Base-by-base conservation (phyloP, 306 rosid genomes). In the Rubus parviflorus region DNA sequence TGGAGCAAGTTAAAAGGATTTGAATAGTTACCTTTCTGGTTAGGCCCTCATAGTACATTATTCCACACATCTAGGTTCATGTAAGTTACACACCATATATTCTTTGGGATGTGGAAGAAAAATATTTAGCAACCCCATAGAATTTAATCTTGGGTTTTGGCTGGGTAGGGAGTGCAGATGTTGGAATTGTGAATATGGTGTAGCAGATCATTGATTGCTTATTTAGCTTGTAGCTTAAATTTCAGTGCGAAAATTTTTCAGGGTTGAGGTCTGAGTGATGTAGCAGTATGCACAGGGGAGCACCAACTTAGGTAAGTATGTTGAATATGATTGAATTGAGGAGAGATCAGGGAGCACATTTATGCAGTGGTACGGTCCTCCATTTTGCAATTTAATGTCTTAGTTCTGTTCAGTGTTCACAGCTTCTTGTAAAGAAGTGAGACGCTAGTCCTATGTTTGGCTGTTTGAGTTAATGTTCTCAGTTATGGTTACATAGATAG, bases 191-290 rank as follows among this genome's bases (percentile, higher is more conserved):
- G 61, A 25, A 15, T 79, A 35, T 75, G 83, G 74, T 76, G 58
- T 63, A 75, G 85, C 77, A 56, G 80, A 84, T 70, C 49, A 70
- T 80, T 45, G 40, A 37, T 37, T 70, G 66, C 79, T 84, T 81
- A 70, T 77, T 52, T 80, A 70, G 85, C 83, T 2, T 15, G 65
- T 64, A 80, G 89, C 92, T 89, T 88, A 86, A 92, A 89, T 88
- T 86, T 80, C 82, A 72, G 84, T 89, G 75, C 40, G 62, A 81
- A 89, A 82, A 78, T 49, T 35, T 91, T 94, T 87, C 96, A 91
- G 97, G 93, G 88, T 85, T 80, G 85, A 77, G 83, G 81, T 86
- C 77, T 73, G 84, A 85, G 74, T 84, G 61, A 72, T 67, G 97
- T 93, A 86, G 80, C 85, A 71, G 82, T 75, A 87, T 78, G 93